phyloP scores from a whole-genome alignment of 2,329 filamentous ascomycete species.

The Helotiales sp. region DNA sequence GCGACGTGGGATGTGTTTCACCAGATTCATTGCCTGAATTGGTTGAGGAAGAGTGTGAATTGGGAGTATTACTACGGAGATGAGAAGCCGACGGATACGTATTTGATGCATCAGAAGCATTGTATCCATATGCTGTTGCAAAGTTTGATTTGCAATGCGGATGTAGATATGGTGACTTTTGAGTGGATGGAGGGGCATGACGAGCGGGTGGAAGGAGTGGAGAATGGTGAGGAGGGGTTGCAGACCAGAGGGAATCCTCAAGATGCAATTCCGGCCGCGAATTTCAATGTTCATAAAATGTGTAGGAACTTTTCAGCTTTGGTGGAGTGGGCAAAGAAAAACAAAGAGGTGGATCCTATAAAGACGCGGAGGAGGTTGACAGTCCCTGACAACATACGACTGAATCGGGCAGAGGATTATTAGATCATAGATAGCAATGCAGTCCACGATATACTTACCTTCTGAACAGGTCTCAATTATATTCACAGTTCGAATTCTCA shows the following conservation, averaged over 20 bases:
- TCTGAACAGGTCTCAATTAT: no score
- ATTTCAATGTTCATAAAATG: neutral
- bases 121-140: neutral
- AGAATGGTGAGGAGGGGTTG: neutral
- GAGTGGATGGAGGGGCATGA: neutral
- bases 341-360: neutral
- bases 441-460: no score
- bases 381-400: neutral
- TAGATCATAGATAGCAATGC: no score
- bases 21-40: neutral
- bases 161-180: neutral
- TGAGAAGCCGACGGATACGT: neutral
- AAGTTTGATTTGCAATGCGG: neutral
- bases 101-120: neutral
- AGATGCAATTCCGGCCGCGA: neutral
- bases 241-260: neutral
- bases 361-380: neutral
- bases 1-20: neutral
- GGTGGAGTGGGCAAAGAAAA: neutral
- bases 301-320: neutral
- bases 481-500: no score
- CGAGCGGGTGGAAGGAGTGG: neutral
- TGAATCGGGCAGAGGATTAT: neutral
- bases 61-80: neutral
- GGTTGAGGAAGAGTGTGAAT: neutral